Percentiles rank a stretch among this genome's conserved stretches.
Conservation (phyloP, 2,329 filamentous ascomycete genomes). For the Alternaria atra region DNA sequence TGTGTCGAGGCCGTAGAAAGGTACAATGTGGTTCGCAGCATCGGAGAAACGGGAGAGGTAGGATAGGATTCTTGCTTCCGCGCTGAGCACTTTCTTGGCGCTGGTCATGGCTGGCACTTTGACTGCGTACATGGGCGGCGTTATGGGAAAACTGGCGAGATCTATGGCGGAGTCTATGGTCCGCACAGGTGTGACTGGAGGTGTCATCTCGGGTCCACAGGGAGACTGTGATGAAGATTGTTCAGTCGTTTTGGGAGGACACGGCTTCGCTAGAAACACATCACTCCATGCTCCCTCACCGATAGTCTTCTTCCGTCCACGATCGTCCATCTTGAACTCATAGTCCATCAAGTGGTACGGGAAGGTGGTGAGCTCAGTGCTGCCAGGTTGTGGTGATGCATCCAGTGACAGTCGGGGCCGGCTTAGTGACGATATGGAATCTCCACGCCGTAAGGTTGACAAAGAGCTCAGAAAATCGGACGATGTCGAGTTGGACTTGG, state of each 20-base stretch:
- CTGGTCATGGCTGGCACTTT: slow-evolving; percentile 44
- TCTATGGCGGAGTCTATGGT: slow-evolving; percentile 28
- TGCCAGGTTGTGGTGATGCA: slow-evolving; percentile 28
- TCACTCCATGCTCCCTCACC: slow-evolving; percentile 50
- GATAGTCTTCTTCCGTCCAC: slow-evolving; percentile 39
- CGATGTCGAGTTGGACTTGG: slow-evolving; percentile 30
- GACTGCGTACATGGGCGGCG: slow-evolving; percentile 43
- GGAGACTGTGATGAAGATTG: slow-evolving; percentile 1
- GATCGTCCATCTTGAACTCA: slow-evolving; percentile 30
- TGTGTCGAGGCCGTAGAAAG: slow-evolving; percentile 46
- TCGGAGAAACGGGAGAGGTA: slow-evolving; percentile 41
- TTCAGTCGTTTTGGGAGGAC: slow-evolving; percentile 21
- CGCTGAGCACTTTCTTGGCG: slow-evolving; percentile 41
- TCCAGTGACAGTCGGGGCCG: slow-evolving; percentile 25
- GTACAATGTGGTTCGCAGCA: slow-evolving; percentile 37
- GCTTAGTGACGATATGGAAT: slow-evolving; percentile 29
- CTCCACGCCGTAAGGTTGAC: slow-evolving; percentile 31
- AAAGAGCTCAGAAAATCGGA: slow-evolving; percentile 28
- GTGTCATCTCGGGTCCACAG: slow-evolving; percentile 25
- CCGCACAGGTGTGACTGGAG: slow-evolving; percentile 41
- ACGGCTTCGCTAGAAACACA: slow-evolving; percentile 46
- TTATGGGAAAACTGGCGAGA: slow-evolving; percentile 12
- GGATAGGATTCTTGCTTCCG: slow-evolving; percentile 46
- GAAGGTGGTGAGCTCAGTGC: slow-evolving; percentile 35
- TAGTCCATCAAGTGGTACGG: slow-evolving; percentile 40